Percentiles rank a stretch among this genome's conserved stretches.
These are phyloP conservation scores for Sisymbrium altissimum DNA, from an alignment of 345 rosid species.

Conservation along the genomic window DNA sequence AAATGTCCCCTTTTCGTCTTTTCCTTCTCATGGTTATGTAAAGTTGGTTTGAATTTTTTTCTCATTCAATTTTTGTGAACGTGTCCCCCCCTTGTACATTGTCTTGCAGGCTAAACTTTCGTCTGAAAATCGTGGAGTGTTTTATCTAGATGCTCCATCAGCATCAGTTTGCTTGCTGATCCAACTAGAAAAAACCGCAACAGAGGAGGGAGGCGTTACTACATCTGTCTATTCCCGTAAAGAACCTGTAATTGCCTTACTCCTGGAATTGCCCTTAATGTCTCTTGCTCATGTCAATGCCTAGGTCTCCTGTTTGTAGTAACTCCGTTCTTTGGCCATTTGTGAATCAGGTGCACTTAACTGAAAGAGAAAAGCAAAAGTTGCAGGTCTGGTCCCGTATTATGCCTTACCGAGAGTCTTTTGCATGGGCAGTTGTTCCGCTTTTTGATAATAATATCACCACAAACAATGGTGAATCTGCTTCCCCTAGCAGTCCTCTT, in stretches of 20 bases:
- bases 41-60: not conserved
- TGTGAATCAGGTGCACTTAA: constrained; percentile 65
- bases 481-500: constrained; percentile 98
- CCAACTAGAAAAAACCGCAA: constrained; percentile 90
- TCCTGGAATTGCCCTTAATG: not conserved
- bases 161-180: constrained; percentile 83
- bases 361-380: constrained; percentile 96
- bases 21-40: constrained; percentile 1
- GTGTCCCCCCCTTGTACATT: constrained; percentile 14
- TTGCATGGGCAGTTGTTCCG: constrained; percentile 98
- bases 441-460: constrained; percentile 83
- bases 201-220: constrained; percentile 90
- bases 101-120: constrained; percentile 56
- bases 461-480: constrained; percentile 73
- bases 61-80: not conserved
- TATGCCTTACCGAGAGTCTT: constrained; percentile 96
- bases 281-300: constrained; percentile 16
- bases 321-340: constrained; percentile 23
- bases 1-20: not conserved
- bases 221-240: constrained; percentile 98
- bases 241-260: constrained; percentile 76
- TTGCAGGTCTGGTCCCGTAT: constrained; percentile 98
- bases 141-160: constrained; percentile 90
- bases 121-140: constrained; percentile 70
- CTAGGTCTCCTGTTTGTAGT: constrained; percentile 5